Conservation (phyloP, 306 rosid species). For the Gleditsia sinensis region DNA sequence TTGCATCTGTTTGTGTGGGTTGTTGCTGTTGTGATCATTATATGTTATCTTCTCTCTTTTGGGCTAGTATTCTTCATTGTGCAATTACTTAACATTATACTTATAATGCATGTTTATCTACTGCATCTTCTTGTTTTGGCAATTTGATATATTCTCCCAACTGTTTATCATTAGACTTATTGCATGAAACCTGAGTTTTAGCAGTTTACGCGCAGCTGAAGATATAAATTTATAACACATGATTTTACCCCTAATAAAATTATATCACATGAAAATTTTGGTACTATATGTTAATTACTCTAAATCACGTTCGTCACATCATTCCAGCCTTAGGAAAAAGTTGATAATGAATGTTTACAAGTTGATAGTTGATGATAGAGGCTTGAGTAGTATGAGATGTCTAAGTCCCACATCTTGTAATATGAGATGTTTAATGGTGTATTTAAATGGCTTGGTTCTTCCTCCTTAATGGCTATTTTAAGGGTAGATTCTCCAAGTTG, state of each 20-base stretch:
- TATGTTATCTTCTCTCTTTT: background rate
- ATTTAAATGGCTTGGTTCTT: too few species aligned
- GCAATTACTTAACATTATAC: background rate
- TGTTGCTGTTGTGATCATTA: background rate
- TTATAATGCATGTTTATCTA: background rate
- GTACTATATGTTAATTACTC: background rate
- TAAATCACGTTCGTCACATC: background rate
- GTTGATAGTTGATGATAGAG: too few species aligned
- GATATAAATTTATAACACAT: background rate
- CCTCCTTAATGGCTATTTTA: too few species aligned
- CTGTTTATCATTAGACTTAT: background rate
- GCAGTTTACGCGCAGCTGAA: background rate
- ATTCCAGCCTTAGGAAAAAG: background rate
- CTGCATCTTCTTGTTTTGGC: background rate
- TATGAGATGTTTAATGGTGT: too few species aligned
- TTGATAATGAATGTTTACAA: background rate
- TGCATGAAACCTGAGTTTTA: background rate
- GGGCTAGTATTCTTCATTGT: background rate
- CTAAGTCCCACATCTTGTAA: too few species aligned
- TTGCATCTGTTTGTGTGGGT: background rate
- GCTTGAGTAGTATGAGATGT: too few species aligned
- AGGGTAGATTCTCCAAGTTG: too few species aligned
- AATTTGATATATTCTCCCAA: slow-evolving; percentile 3
- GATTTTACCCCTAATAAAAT: too few species aligned
- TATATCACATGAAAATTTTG: background rate